Evolutionary conservation across 2,329 filamentous ascomycete species (phyloP).

Genomic region (Fonsecaea multimorphosa): DNA sequence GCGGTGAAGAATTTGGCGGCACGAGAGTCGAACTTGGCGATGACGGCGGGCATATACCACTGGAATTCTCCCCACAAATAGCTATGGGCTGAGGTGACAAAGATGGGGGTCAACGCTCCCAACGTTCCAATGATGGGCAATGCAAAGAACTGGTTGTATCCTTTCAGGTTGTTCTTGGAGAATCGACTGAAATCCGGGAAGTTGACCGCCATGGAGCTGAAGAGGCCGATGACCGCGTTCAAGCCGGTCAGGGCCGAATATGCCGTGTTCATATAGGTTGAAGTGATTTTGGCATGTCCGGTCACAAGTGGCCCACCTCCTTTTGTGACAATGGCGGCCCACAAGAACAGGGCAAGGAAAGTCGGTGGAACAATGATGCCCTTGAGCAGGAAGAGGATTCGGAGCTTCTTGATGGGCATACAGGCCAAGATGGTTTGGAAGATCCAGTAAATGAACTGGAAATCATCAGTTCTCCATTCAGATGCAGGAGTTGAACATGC

Average conservation of each 20-base stretch:
- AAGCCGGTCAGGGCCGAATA: slow-evolving; percentile 54
- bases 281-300: slow-evolving; percentile 46
- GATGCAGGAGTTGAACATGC: slow-evolving; percentile 42
- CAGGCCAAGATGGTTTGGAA: slow-evolving; percentile 53
- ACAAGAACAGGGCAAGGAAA: slow-evolving; percentile 53
- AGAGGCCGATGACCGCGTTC: slow-evolving; percentile 58
- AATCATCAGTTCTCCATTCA: neutral
- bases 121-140: slow-evolving; percentile 57
- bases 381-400: slow-evolving; percentile 54
- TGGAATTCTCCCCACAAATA: slow-evolving; percentile 54
- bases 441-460: slow-evolving; percentile 58
- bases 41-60: slow-evolving; percentile 59
- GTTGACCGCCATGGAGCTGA: slow-evolving; percentile 58
- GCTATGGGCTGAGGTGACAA: slow-evolving; percentile 55
- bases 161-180: slow-evolving; percentile 50
- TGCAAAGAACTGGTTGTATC: slow-evolving; percentile 55
- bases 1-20: slow-evolving; percentile 52
- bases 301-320: slow-evolving; percentile 51
- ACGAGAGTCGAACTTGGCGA: slow-evolving; percentile 53
- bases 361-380: slow-evolving; percentile 52
- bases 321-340: slow-evolving; percentile 52
- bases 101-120: slow-evolving; percentile 56
- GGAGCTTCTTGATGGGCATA: slow-evolving; percentile 54
- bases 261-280: slow-evolving; percentile 51
- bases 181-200: slow-evolving; percentile 56